Percentiles rank a stretch among this genome's conserved stretches.
phyloP scores from a whole-genome alignment of 2,329 filamentous ascomycete species.

The Dendryphion nanum region DNA sequence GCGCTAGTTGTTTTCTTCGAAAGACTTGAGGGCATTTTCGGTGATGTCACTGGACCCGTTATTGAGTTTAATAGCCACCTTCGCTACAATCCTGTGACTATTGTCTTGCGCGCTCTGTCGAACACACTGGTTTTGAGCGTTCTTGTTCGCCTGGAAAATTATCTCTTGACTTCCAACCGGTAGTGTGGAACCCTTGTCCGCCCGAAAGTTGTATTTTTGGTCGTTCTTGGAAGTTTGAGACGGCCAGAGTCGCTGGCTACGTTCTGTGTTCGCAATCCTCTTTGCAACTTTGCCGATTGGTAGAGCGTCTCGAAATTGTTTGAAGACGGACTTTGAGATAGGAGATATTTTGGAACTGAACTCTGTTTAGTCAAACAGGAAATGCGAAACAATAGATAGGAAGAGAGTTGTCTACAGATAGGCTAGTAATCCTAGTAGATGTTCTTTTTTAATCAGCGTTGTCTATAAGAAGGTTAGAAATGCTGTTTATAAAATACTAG shows the following conservation, averaged over 20 bases:
- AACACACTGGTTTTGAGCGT: neutral
- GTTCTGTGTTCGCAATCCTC: neutral
- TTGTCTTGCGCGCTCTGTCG: neutral
- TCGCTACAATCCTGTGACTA: neutral
- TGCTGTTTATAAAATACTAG: too few species aligned
- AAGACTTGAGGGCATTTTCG: neutral
- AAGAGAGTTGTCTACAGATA: neutral
- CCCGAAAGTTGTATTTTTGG: conserved; percentile 7
- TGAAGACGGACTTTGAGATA: neutral
- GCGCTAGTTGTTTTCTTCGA: neutral
- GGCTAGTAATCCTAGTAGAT: too few species aligned
- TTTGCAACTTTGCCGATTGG: neutral
- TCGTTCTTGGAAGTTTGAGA: conserved; percentile 7
- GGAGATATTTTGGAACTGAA: neutral
- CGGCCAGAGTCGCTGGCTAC: conserved; percentile 2
- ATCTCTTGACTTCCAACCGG: neutral
- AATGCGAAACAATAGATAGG: neutral
- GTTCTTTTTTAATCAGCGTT: too few species aligned
- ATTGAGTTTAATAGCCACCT: neutral
- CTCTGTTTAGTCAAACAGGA: neutral
- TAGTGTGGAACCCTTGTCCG: conserved; percentile 2
- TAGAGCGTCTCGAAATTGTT: neutral
- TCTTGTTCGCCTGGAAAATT: neutral
- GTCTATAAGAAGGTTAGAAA: too few species aligned
- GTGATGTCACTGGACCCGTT: neutral